Percentiles rank a stretch among this genome's conserved stretches.
Evolutionary conservation across 2,329 filamentous ascomycete genomes (phyloP).

Genomic region (Lasiodiplodia citricola): DNA sequence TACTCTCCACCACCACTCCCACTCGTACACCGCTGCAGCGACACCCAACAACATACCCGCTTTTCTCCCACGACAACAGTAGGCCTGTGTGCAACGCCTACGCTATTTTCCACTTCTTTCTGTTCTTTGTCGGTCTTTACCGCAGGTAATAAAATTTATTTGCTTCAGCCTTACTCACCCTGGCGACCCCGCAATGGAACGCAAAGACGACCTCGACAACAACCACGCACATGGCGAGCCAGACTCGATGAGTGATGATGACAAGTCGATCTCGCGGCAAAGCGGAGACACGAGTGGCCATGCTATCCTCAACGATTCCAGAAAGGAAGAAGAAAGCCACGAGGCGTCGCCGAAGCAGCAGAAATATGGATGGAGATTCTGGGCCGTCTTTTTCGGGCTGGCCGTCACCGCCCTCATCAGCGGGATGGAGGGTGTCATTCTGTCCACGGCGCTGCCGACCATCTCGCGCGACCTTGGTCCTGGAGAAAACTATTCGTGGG

Average conservation of each 20-base stretch:
- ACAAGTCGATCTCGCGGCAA: background rate
- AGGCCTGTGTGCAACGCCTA: background rate
- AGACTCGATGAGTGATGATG: background rate
- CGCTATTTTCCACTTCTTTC: background rate
- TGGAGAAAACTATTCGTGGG: slow-evolving; percentile 44
- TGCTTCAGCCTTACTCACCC: background rate
- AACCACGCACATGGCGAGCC: background rate
- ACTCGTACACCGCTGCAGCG: background rate
- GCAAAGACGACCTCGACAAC: background rate
- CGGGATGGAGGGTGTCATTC: slow-evolving; percentile 47
- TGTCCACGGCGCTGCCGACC: slow-evolving; percentile 49
- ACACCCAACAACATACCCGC: background rate
- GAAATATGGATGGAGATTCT: slow-evolving; percentile 27
- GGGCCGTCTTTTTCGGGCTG: slow-evolving; percentile 37
- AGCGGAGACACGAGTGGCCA: background rate
- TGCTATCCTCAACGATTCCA: background rate
- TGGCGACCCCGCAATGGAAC: background rate
- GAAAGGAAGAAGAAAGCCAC: background rate
- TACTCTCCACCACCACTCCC: background rate
- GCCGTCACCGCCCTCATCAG: slow-evolving; percentile 39
- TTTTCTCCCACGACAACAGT: background rate
- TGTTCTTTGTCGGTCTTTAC: background rate
- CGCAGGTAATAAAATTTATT: background rate
- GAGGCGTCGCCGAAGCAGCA: background rate
- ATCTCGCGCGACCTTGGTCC: slow-evolving; percentile 42